Base-by-base conservation (phyloP, 2,329 filamentous ascomycete genomes). In the Fusarium sp. region DNA sequence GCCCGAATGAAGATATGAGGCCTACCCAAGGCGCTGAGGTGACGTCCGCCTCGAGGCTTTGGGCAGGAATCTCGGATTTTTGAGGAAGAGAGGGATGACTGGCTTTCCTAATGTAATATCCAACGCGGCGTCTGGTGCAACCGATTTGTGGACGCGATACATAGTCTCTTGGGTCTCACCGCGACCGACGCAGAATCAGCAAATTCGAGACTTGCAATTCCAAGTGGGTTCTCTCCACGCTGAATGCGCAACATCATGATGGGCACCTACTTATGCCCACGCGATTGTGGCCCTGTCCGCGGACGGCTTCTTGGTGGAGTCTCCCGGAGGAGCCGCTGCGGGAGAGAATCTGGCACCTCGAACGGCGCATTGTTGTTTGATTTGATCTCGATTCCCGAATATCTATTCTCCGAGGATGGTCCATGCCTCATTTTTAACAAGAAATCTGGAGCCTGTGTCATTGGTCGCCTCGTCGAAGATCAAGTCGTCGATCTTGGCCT, bases 221-320 rank as follows among this genome's bases (percentile, higher is more conserved):
- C 14, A 20, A 34, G 66, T 67, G 66, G 62, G 37, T n/a, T 59
- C 24, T 62, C 64, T 74, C 69, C 71, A 72, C 68, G 62, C 38
- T 59, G 50, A 45, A 74, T 74, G 72, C 69, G 64, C 50, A 74
- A 69, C 71, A 74, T 72, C 59, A 45, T 59, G 62, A 66, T 63
- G 31, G 35, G n/a, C 34, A 38, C 34, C 34, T 34, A 29, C 54
- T 50, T 31, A 72, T 57, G 57, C 56, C 71, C 67, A 50, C 67
- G 47, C 54, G n/a, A 58, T 27, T 57, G 66, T 62, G 64, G 67
- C 50, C 67, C 72, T 67, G 47, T 35, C 69, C 42, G 69, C 65
- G 62, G 69, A 66, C 60, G 54, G 42, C 57, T 37, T 24, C n/a
- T 47, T 68, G 59, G 72, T 70, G 71, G 70, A 71, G 63, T 59